phyloP scores from a whole-genome alignment of 495 filamentous ascomycete genomes.

The Aspergillus nidulans region DNA sequence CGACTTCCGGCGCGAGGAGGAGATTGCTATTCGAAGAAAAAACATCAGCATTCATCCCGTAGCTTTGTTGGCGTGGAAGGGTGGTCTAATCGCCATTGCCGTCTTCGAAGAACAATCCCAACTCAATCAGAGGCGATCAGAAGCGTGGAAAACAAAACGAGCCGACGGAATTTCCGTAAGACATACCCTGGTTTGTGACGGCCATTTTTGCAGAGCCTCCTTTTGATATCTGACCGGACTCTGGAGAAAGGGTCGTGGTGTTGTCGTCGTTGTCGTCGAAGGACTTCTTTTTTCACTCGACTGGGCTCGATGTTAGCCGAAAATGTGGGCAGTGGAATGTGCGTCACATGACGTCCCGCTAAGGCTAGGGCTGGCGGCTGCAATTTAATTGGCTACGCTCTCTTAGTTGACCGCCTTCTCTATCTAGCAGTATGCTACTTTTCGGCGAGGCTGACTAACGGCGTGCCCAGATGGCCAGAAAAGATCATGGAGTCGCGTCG shows the following conservation, averaged over 20 bases:
- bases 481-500: conserved; percentile 3
- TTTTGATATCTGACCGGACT: conserved; percentile 29
- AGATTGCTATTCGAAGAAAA: conserved; percentile 28
- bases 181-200: conserved; percentile 39
- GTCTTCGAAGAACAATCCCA: not conserved
- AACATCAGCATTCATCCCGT: not conserved
- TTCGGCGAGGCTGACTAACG: not conserved
- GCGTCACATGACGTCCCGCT: conserved; percentile 41
- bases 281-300: conserved; percentile 20
- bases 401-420: conserved; percentile 5
- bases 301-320: conserved; percentile 23
- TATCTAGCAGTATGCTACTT: not conserved
- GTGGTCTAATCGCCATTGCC: not conserved
- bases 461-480: not conserved
- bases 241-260: conserved; percentile 26
- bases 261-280: conserved; percentile 36
- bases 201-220: conserved; percentile 37
- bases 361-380: conserved; percentile 15
- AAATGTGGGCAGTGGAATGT: conserved; percentile 26
- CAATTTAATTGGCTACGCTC: conserved; percentile 22
- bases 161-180: not conserved
- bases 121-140: not conserved
- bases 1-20: conserved; percentile 91
- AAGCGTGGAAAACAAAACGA: not conserved
- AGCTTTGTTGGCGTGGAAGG: not conserved